These are phyloP conservation scores for Diaporthe sp. DNA, from an alignment of 2,329 filamentous ascomycete genomes.

Conservation along the genomic window DNA sequence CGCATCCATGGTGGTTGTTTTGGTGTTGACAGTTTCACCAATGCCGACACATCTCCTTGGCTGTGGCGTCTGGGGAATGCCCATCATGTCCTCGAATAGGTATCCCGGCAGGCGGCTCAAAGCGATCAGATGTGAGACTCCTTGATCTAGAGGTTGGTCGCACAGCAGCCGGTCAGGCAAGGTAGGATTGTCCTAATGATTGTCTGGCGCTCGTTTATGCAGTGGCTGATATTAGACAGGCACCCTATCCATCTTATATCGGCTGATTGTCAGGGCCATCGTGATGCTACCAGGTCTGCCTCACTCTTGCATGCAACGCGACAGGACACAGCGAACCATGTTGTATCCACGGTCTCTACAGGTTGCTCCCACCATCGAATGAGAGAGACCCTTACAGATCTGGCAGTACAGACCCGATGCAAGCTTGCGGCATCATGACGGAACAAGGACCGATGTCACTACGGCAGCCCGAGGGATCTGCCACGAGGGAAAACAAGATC, in stretches of 20 bases:
- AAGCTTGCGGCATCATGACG: conserved; percentile 23
- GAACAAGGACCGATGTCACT: not conserved
- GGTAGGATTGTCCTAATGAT: not conserved
- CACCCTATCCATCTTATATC: not conserved
- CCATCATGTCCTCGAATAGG: conserved; percentile 16
- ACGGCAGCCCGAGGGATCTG: not conserved
- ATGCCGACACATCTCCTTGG: conserved; percentile 1
- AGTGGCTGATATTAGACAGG: conserved; percentile 21
- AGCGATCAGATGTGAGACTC: conserved; percentile 22
- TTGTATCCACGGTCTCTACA: not conserved
- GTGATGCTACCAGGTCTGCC: not conserved
- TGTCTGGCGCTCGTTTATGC: conserved; percentile 27
- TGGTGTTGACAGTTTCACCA: conserved; percentile 19
- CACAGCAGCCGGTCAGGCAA: conserved; percentile 35
- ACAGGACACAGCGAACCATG: not conserved
- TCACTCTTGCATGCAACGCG: not conserved
- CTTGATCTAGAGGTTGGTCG: conserved; percentile 20
- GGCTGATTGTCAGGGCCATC: not conserved
- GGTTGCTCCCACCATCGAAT: not conserved
- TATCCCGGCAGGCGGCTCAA: conserved; percentile 17
- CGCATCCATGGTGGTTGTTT: not conserved
- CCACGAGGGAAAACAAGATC: not conserved
- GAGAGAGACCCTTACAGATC: not conserved
- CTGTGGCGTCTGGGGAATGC: conserved; percentile 9
- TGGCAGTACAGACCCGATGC: not conserved